Base-by-base conservation (phyloP, 331 rosid genomes). In the Dryas integrifolia region DNA sequence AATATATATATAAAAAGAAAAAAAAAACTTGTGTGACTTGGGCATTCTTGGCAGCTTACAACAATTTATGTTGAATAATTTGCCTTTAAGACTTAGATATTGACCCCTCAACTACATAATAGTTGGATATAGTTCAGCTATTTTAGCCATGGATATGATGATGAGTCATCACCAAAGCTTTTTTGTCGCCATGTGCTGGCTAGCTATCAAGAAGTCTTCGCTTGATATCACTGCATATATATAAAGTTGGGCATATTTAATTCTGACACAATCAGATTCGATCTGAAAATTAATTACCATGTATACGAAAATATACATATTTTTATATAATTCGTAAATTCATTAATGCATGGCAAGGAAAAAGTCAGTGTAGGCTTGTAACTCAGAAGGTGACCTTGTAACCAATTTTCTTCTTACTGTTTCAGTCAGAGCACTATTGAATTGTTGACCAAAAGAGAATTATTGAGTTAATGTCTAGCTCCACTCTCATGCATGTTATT, bases 71-170 rank as follows among this genome's bases (percentile, higher is more conserved):
- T 43, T 57, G 51, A 71, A 71, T 46, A 26, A 10, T 45, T 71
- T 45, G 45, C 35, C 58, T 7, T 24, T 14, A n/a, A 46, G 57
- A 44, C 57, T 71, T 26, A 11, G 75, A 71, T 14, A 45, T 16
- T 46, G 75, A 58, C 75, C 57, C 63, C 67, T 46, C 76, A 71
- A 45, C 76, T 45, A 16, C 67, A 71, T 57, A 44, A 70, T 72
- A 46, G 67, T n/a, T 15, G 35, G 76, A 46, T 72, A 26, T 26
- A 1, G 67, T 72, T 72, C 67, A 72, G 67, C 67, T 72, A 46
- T 72, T 72, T 72, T 26, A 51, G 58, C n/a, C 47, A 46, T 72
- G 58, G 67, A 46, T 30, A 30, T 72, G 57, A 72, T 57, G 58
- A 1, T 72, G 57, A 58, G 67, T 70, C 75, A 56, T 5, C 63